Percentiles rank a stretch among this genome's conserved stretches.
Evolutionary conservation across 1,139 yeast species (phyloP).

Genomic region (Suhomyces bokatorum): DNA sequence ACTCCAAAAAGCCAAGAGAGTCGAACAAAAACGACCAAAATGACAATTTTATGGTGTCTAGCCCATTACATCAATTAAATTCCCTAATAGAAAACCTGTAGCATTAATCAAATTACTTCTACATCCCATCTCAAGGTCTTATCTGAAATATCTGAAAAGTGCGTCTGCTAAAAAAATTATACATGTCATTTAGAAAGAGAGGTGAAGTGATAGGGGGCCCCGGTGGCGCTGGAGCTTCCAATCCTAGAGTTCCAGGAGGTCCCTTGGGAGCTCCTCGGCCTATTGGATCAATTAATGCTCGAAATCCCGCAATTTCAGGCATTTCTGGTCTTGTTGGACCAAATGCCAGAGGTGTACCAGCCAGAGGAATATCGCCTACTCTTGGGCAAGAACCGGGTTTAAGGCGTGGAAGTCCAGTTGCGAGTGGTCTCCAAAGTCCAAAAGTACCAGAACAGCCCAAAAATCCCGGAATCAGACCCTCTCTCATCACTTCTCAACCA

Average conservation of each 20-base stretch:
- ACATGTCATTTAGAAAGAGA: constrained; percentile 72
- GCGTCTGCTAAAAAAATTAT: neutral
- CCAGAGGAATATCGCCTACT: neutral
- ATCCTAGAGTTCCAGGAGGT: neutral
- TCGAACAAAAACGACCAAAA: too few species aligned
- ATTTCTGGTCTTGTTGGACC: neutral
- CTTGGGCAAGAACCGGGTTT: constrained; percentile 1
- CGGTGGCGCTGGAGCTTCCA: neutral
- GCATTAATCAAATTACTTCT: too few species aligned
- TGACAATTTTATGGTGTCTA: too few species aligned
- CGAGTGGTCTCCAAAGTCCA: constrained; percentile 13
- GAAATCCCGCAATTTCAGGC: neutral
- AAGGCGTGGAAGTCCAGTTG: neutral
- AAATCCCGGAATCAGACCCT: constrained; percentile 72
- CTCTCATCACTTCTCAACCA: constrained; percentile 71
- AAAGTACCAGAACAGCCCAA: constrained; percentile 5
- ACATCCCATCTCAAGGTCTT: neutral
- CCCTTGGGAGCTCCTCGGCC: constrained; percentile 7
- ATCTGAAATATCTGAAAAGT: neutral
- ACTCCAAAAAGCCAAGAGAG: too few species aligned
- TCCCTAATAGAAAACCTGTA: too few species aligned
- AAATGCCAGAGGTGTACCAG: neutral
- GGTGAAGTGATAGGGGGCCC: constrained; percentile 53
- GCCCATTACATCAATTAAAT: too few species aligned
- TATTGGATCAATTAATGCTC: constrained; percentile 7